Percentiles rank a stretch among this genome's conserved stretches.
These are phyloP conservation scores for Claviceps maximensis DNA, from an alignment of 2,329 filamentous ascomycete species.

Conservation along the genomic window DNA sequence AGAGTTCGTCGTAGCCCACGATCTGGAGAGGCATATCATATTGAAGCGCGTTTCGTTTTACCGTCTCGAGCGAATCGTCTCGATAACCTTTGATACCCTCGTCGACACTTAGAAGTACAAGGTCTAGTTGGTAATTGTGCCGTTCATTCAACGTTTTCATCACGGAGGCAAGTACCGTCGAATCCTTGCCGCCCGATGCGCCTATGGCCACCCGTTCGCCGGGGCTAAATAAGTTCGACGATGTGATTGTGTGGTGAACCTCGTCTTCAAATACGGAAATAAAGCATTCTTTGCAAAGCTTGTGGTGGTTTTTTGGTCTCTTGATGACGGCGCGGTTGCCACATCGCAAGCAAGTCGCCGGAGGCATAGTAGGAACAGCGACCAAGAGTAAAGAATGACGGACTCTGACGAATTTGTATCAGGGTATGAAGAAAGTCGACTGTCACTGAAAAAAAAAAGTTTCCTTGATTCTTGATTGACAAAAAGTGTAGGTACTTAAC, in stretches of 20 bases:
- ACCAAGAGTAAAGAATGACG: not conserved
- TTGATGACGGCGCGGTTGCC: conserved; percentile 74
- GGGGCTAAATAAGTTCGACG: conserved; percentile 64
- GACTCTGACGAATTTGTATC: not conserved
- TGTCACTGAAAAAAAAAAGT: not conserved
- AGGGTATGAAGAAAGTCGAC: too few relatives aligned
- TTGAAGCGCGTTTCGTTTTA: conserved; percentile 83
- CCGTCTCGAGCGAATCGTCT: conserved; percentile 90
- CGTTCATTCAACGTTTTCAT: conserved; percentile 89
- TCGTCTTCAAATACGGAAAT: conserved; percentile 80
- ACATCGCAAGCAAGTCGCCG: conserved; percentile 64
- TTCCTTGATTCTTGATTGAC: too few relatives aligned
- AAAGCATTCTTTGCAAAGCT: conserved; percentile 85
- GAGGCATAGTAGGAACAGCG: conserved; percentile 47
- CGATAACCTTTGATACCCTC: conserved; percentile 96
- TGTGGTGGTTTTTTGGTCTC: conserved; percentile 86
- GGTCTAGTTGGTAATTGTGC: conserved; percentile 71
- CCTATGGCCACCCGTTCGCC: conserved; percentile 89
- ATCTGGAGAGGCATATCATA: conserved; percentile 89
- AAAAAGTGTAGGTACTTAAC: not conserved
- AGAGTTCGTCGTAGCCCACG: conserved; percentile 83
- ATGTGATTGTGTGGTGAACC: conserved; percentile 81
- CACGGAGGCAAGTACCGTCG: conserved; percentile 86
- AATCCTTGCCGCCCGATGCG: conserved; percentile 94
- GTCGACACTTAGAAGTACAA: conserved; percentile 83